A percentile compares a stretch with the other conserved stretches of the same genome.
These are phyloP conservation scores for Boletus smithii DNA, from an alignment of 1,284 basidiomycete genomes.

Conservation along the genomic window DNA sequence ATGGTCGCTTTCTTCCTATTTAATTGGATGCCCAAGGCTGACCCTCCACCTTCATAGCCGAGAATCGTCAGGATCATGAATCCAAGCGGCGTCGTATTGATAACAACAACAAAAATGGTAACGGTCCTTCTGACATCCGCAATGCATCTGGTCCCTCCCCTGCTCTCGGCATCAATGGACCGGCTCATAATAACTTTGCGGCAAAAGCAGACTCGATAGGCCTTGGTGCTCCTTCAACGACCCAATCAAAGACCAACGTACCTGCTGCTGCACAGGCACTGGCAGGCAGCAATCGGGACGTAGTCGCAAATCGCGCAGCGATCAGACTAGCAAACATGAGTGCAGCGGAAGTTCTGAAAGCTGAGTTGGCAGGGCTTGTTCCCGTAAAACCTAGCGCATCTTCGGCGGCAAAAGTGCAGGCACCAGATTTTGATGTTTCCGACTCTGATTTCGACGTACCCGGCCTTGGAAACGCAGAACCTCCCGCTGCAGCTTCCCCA, in stretches of 20 bases:
- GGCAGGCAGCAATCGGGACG: constrained; percentile 79
- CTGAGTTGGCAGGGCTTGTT: constrained; percentile 73
- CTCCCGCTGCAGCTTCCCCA: constrained; percentile 9
- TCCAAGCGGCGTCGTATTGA: constrained; percentile 86
- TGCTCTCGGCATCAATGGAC: constrained; percentile 48
- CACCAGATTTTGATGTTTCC: constrained; percentile 25
- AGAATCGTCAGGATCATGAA: constrained; percentile 90
- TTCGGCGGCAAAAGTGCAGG: constrained; percentile 18
- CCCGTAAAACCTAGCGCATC: constrained; percentile 52
- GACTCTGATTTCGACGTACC: constrained; percentile 39
- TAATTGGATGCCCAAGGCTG: constrained; percentile 9
- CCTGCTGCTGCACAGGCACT: constrained; percentile 63
- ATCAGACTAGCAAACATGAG: constrained; percentile 95
- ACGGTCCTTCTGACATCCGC: constrained; percentile 28
- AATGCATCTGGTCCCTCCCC: constrained; percentile 48
- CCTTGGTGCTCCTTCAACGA: constrained; percentile 56
- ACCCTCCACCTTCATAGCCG: constrained; percentile 50
- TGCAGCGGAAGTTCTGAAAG: constrained; percentile 91
- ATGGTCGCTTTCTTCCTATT: constrained; percentile 13
- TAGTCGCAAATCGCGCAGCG: constrained; percentile 83
- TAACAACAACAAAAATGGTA: constrained; percentile 48
- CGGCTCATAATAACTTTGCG: constrained; percentile 66
- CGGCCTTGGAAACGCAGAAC: constrained; percentile 33
- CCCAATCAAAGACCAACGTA: constrained; percentile 52
- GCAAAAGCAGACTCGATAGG: constrained; percentile 73